phyloP scores from a whole-genome alignment of 495 filamentous ascomycete species.

The Talaromyces stipitatus region DNA sequence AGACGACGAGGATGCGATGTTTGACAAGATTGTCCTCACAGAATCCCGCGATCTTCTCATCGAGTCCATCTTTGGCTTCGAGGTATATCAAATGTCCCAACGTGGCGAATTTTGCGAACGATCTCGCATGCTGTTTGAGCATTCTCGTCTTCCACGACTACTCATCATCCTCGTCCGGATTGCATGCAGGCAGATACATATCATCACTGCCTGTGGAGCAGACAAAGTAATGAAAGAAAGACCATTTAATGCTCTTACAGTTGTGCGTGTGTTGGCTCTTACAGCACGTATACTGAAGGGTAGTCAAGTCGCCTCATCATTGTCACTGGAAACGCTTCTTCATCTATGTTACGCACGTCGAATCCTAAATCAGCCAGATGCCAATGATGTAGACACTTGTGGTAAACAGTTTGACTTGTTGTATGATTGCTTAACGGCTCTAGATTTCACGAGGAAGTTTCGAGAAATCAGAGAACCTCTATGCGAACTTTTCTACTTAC shows the following conservation, averaged over 20 bases:
- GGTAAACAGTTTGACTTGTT: background rate
- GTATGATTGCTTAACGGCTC: slow-evolving; percentile 5
- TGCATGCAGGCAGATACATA: slow-evolving; percentile 5
- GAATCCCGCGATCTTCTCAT: slow-evolving; percentile 1
- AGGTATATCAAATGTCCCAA: slow-evolving; percentile 4
- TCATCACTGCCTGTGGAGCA: slow-evolving; percentile 2
- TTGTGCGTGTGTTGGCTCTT: slow-evolving; percentile 1
- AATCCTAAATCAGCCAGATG: slow-evolving; percentile 5
- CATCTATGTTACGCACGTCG: slow-evolving; percentile 7
- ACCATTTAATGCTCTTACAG: slow-evolving; percentile 3
- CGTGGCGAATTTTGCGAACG: background rate
- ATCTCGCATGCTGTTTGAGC: slow-evolving; percentile 2
- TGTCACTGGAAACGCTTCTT: slow-evolving; percentile 5
- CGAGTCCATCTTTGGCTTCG: slow-evolving; percentile 5
- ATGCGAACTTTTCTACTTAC: slow-evolving; percentile 1
- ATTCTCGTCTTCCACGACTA: slow-evolving; percentile 7
- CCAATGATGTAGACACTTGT: slow-evolving; percentile 1
- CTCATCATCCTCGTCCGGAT: slow-evolving; percentile 6
- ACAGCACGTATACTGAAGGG: background rate
- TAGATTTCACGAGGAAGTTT: slow-evolving; percentile 6
- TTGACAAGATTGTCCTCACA: slow-evolving; percentile 1
- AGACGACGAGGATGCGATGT: background rate
- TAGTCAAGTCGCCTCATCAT: background rate
- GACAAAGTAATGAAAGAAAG: slow-evolving; percentile 4
- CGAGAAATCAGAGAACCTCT: slow-evolving; percentile 2